Base-by-base conservation (phyloP, 495 filamentous ascomycete genomes). In the Penicillium maclennaniae region DNA sequence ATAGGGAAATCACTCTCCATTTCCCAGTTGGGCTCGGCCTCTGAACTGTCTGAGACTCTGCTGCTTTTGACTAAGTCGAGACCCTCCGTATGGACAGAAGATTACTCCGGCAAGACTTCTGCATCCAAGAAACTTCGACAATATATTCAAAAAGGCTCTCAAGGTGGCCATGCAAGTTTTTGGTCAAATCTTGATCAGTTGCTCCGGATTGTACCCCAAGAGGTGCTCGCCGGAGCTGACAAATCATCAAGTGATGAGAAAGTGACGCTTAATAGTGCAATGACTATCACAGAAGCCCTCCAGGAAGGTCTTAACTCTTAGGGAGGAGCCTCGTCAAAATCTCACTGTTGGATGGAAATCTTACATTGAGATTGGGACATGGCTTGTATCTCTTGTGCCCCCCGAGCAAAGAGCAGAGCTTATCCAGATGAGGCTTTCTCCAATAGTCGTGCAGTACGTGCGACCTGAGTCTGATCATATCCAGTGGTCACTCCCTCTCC, bases 141-240 rank as follows among this genome's bases (percentile, higher is more conserved):
- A 17, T 95, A 95, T 59, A 72, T 97, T n/a, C 82, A 86, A 49
- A 84, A 84, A 59, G 93, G 95, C 42, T 95, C 92, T 1, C 87
- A 95, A 58, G 82, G 81, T 7, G 83, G 86, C 10, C 69, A 81
- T 3, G 68, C 75, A 3, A 79, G 79, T 5, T 96, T 83, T 64
- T 98, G 93, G 93, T 58, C 69, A 15, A 79, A 80, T 3, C 56
- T 95, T 34, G 70, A 75, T 39, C 71, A 70, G 21, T 62, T 96
- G 1, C 60, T 97, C 31, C 61, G 71, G 9, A 60, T 64, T 1
- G 63, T 97, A 10, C 88, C 91, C 7, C 47, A 60, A 0, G 62
- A 72, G 20, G 66, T 80, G 5, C 68, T 87, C 26, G 67, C 59
- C n/a, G 70, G 78, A 16, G 61, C 68, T 3, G 75, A 83, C 1